Base-by-base conservation (phyloP, 345 rosid species). In the Populus ilicifolia region DNA sequence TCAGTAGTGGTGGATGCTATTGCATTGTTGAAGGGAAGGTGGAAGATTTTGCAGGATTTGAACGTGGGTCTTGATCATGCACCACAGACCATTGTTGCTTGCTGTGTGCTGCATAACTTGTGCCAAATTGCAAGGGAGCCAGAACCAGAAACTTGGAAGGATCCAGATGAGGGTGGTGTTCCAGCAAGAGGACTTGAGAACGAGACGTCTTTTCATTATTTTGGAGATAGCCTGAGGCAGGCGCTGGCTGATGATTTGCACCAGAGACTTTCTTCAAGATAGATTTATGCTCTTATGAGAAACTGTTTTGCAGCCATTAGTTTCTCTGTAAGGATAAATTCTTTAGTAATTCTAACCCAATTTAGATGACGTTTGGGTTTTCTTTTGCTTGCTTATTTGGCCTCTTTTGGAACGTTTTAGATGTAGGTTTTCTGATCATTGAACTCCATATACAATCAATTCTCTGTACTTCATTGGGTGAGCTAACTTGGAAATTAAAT, bases 61-160 rank as follows among this genome's bases (percentile, higher is more conserved):
- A 91, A 96, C 78, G 98, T 96, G 78, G 99, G 97, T 5, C 87
- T 93, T 11, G 91, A 88, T 81, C 99, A 96, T 70, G 97, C 91
- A 4, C 99, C 99, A 0, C 99, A 96, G 89, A 93, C 99, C 2
- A 91, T 96, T 70, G 99, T 96, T 56, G 99, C 98, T 41, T 96
- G 99, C 68, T 96, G 99, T 72, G 99, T 96, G 75, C 81, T 96
- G 95, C 99, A 96, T 82, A 96, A 96, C 71, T 69, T 96, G 80
- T 96, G 99, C 77, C 99, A 96, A 87, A 89, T 93, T 70, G 96
- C 96, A 0, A 87, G 99, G 85, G 99, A 96, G 81, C 99, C 99
- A 0, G 99, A 96, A 83, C 99, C 99, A 1, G 97, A 88, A 86
- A 69, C 80, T 27, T 89, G 91, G 89, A 92, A 89, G 78, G 98